These are phyloP conservation scores for Plasmopara halstedii DNA, from an alignment of 352 stramenopile genomes.

Conservation along the genomic window DNA sequence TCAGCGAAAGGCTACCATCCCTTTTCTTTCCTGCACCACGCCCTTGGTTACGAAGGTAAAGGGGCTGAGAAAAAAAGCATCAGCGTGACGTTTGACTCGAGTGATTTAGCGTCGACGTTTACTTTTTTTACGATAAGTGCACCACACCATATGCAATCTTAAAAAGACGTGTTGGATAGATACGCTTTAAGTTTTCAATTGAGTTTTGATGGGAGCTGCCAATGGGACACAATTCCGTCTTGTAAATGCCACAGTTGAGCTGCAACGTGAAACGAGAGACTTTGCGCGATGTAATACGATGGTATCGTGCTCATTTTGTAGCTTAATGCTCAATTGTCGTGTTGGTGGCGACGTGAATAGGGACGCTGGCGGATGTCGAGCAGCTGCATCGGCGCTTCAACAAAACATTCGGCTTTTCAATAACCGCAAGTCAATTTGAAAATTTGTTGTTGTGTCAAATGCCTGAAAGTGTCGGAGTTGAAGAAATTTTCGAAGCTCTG, in stretches of 20 bases:
- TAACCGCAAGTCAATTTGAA: constrained; percentile 73
- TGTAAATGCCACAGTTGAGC: constrained; percentile 52
- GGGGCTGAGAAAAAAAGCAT: too few species aligned
- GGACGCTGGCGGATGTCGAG: constrained; percentile 58
- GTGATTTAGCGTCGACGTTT: too few species aligned
- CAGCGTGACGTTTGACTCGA: too few species aligned
- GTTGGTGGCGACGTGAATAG: constrained; percentile 17
- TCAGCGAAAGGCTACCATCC: too few species aligned
- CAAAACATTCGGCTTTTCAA: constrained; percentile 66
- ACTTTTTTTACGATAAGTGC: too few species aligned
- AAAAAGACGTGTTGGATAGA: constrained; percentile 3
- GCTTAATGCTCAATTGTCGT: neutral
- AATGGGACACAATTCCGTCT: constrained; percentile 43
- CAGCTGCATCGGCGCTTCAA: constrained; percentile 54
- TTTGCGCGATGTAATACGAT: constrained; percentile 57
- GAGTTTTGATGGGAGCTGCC: constrained; percentile 46
- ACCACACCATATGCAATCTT: constrained; percentile 14
- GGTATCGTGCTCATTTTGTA: neutral
- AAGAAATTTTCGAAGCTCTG: constrained; percentile 68
- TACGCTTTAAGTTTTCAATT: neutral
- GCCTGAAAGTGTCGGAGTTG: constrained; percentile 45
- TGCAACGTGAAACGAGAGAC: constrained; percentile 66
- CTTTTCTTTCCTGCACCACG: too few species aligned
- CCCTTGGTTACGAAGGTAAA: too few species aligned
- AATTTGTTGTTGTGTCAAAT: constrained; percentile 57